Base-by-base conservation (phyloP, 192 early-diverging fungal species). In the Coemansia sp. region DNA sequence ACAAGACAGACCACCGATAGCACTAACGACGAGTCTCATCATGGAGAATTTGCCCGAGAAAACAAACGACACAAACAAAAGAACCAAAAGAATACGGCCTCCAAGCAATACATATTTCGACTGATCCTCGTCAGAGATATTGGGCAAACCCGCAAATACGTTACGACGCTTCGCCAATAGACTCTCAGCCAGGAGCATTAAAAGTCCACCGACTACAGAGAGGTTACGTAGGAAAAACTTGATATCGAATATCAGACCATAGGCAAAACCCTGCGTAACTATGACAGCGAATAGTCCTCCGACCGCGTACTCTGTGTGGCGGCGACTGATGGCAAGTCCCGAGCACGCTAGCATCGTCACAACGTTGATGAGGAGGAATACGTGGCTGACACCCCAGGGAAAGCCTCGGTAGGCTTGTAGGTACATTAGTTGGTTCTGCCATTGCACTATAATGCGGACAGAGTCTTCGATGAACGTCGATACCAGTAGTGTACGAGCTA, bases 391-490 rank as follows among this genome's bases (percentile, higher is more conserved):
- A 3, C 90, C 90, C 81, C 86, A 90, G 1, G 91, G 90, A 73
- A 98, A 94, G 61, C 89, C 83, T 63, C 93, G 89, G 69, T 91
- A 88, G 65, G 87, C 84, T 63, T 95, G 85, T 66, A 98, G 85
- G 79, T 91, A 98, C 65, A 80, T 89, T 23, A 94, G 78, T 85
- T 98, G 95, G 76, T 96, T 94, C 61, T 82, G 72, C 90, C 95
- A 98, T 77, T 97, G 95, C 63, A 90, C 86, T 70, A 89, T 76
- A 61, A 98, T 95, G 50, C 96, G 90, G 17, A 96, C 68, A 4
- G 95, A 87, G 76, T 98, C 97, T 77, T 98, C 97, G 50, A 97
- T 79, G 79, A 98, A 99, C 14, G 97, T 99, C 40, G 92, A 94
- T 23, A 99, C 95, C 30, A 98, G 89, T n/a, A 98, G 85, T 66